Percentiles rank a stretch among this genome's conserved stretches.
Evolutionary conservation across 805 yeast genomes (phyloP).

Genomic region (Lachancea kluyveri): DNA sequence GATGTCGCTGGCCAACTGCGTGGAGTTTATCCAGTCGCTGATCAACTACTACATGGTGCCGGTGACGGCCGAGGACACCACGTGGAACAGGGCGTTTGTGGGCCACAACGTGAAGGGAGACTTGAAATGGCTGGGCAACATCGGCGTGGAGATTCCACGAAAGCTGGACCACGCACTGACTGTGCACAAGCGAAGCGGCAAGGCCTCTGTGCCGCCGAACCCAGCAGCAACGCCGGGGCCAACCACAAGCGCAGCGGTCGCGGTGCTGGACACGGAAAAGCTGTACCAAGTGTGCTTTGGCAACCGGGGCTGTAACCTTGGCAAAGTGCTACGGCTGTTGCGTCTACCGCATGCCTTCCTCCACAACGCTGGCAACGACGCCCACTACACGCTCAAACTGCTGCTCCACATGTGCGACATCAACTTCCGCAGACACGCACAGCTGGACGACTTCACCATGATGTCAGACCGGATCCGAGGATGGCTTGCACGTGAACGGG

Average conservation of each 20-base stretch:
- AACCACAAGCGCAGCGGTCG: constrained; percentile 5
- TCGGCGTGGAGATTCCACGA: constrained; percentile 44
- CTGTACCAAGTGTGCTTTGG: constrained; percentile 39
- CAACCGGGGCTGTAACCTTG: constrained; percentile 37
- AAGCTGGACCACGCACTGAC: constrained; percentile 8
- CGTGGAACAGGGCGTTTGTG: constrained; percentile 37
- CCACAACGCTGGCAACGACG: constrained; percentile 71
- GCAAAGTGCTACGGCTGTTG: constrained; percentile 40
- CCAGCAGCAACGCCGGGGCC: not conserved
- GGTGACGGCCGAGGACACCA: constrained; percentile 20
- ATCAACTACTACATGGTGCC: constrained; percentile 38
- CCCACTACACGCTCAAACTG: constrained; percentile 53
- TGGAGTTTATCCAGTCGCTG: constrained; percentile 35
- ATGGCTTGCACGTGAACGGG: constrained; percentile 18
- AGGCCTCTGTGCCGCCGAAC: no score
- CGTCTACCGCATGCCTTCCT: constrained; percentile 51
- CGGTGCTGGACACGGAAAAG: constrained; percentile 42
- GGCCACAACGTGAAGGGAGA: constrained; percentile 60
- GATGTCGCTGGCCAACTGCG: constrained; percentile 34
- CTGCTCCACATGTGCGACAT: constrained; percentile 45
- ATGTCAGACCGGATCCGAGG: constrained; percentile 14
- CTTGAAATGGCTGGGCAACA: constrained; percentile 39
- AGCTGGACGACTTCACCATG: constrained; percentile 21
- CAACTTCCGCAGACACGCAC: constrained; percentile 20
- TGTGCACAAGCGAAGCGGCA: no score